Conservation (phyloP, 768 basidiomycete species). For the Boletus vinaceobasis region DNA sequence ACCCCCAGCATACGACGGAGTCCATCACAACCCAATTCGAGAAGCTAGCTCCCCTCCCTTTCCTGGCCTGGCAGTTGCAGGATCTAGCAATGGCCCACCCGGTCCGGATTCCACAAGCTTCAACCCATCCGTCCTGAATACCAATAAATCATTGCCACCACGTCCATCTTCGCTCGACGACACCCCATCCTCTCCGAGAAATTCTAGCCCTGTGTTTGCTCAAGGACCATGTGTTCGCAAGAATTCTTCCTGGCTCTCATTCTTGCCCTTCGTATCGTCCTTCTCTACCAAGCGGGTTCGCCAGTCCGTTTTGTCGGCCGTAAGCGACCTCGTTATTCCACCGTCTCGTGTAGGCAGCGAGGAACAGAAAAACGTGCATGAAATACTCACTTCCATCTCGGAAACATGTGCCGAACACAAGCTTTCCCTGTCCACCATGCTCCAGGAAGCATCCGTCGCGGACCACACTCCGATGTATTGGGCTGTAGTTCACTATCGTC, state of each 20-base stretch:
- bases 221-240: slow-evolving; percentile 2
- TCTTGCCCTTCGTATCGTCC: slow-evolving; percentile 25
- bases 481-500: slow-evolving; percentile 34
- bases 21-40: not conserved
- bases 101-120: too few species aligned
- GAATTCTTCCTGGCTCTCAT: slow-evolving; percentile 29
- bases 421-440: slow-evolving; percentile 36
- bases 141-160: not conserved
- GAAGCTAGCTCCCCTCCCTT: not conserved
- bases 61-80: not conserved
- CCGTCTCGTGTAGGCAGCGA: not conserved
- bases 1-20: slow-evolving; percentile 17
- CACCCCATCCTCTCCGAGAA: not conserved
- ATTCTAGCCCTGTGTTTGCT: not conserved
- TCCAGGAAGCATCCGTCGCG: slow-evolving; percentile 23
- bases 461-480: slow-evolving; percentile 31
- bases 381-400: slow-evolving; percentile 56
- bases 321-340: slow-evolving; percentile 48
- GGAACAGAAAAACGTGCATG: slow-evolving; percentile 19
- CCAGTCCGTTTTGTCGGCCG: slow-evolving; percentile 45
- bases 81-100: not conserved
- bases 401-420: slow-evolving; percentile 53
- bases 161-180: not conserved
- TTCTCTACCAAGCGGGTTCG: slow-evolving; percentile 44
- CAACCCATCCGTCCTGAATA: not conserved